Evolutionary conservation across 228 moss, liverwort and hornwort genomes (phyloP), one percentile per base, ranked within the genome.

Genomic region (Sphagnum magellanicum): DNA sequence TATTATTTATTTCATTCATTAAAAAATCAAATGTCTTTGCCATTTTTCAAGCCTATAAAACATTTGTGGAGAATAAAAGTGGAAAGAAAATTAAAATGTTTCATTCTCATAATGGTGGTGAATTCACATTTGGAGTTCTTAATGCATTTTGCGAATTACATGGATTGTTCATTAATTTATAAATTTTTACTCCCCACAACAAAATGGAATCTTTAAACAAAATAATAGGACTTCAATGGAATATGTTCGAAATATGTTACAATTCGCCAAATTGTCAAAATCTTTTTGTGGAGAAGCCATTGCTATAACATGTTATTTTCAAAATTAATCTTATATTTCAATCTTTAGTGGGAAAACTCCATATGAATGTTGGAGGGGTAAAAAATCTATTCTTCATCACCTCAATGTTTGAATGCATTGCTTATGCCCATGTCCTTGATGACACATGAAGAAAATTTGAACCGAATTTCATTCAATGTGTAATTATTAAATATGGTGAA

Each of bases 391-490:
- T 12, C 4, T 55, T 8, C 8, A 12, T 55, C 55, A 55, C 12
- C 4, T 55, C 55, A 55, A 49, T 52, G 47, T 72, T 72, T 48
- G 60, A 59, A 0, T 74, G 68, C 32, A 32, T n/a, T 4, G 15
- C 74, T 6, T 68, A 60, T 74, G 51, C 1, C 11, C 74, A 74
- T 68, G 57, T 74, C 17, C 51, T 60, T 3, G 53, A 74, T 13
- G 59, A 74, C 6, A 51, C n/a, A 0, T 51, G 9, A 11, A 15
- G 1, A 0, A 67, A 68, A 61, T 11, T 70, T 51, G 71, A 52
- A 9, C 59, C 52, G 4, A 71, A 61, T 62, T 53, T 66, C 13
- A 17, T 49, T 50, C 17, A 52, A 55, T 50, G 17, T 4, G 46
- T 17, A 15, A 67, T 74, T 53, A 68, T 74, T 73, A 59, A 49